A percentile compares a stretch with the other conserved stretches of the same genome.
phyloP scores from a whole-genome alignment of 345 rosid genomes.

The Lepidium sativum region DNA sequence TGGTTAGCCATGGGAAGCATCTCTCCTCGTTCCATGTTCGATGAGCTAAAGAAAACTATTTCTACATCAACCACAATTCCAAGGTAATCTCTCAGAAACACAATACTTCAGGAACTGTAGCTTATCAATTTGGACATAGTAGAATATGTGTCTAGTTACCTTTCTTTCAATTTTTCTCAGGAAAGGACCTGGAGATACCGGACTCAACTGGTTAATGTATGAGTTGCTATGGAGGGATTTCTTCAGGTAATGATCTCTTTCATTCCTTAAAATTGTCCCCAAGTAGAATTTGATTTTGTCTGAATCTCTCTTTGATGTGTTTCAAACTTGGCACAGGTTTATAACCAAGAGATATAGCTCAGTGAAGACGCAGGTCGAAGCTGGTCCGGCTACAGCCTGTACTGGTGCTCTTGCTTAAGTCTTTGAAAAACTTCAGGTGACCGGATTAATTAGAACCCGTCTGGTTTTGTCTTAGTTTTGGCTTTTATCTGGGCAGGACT shows the following conservation, averaged over 20 bases:
- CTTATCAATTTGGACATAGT: background rate
- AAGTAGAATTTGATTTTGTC: background rate
- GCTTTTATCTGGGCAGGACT: slow-evolving; percentile 7
- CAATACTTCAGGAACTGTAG: background rate
- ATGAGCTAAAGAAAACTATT: slow-evolving; percentile 77
- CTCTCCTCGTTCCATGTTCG: slow-evolving; percentile 88
- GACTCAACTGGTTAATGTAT: slow-evolving; percentile 72
- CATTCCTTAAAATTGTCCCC: background rate
- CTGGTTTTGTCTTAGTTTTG: background rate
- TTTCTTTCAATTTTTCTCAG: slow-evolving; percentile 16
- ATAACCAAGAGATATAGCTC: slow-evolving; percentile 75
- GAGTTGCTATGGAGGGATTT: slow-evolving; percentile 97
- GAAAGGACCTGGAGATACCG: slow-evolving; percentile 41
- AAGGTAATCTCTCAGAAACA: slow-evolving; percentile 15
- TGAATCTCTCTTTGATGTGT: background rate
- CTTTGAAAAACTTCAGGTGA: slow-evolving; percentile 1
- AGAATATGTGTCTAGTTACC: slow-evolving; percentile 3
- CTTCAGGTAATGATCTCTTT: slow-evolving; percentile 60
- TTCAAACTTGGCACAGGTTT: slow-evolving; percentile 42
- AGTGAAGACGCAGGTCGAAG: slow-evolving; percentile 49
- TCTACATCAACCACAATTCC: slow-evolving; percentile 13
- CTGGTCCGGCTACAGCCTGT: slow-evolving; percentile 66
- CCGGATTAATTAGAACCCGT: background rate
- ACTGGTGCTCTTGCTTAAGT: slow-evolving; percentile 54
- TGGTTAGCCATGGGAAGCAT: slow-evolving; percentile 89